Conservation (phyloP, 768 basidiomycete genomes). For the Leucosporidium creatinivorum region DNA sequence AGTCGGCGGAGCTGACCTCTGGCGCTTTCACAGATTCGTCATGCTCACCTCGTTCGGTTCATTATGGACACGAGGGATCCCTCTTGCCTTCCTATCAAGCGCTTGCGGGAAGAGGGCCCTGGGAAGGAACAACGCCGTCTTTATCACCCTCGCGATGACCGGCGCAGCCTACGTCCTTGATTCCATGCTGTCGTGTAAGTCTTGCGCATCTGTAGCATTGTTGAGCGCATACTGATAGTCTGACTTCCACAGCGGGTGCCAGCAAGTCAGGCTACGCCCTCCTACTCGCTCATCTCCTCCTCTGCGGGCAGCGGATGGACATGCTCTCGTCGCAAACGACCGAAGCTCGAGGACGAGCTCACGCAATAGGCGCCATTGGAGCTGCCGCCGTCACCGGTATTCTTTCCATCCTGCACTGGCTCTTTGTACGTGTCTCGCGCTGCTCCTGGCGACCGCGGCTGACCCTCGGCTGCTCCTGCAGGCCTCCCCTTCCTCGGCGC, state of each 20-base stretch:
- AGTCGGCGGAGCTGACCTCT: neutral
- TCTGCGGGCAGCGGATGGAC: constrained; percentile 20
- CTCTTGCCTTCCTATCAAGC: constrained; percentile 8
- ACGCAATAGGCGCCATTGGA: constrained; percentile 9
- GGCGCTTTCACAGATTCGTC: constrained; percentile 17
- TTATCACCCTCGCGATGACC: constrained; percentile 20
- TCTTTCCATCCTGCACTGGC: neutral
- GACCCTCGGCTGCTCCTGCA: neutral
- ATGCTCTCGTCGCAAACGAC: constrained; percentile 16
- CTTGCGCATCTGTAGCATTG: neutral
- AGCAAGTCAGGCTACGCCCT: constrained; percentile 3
- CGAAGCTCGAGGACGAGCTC: constrained; percentile 5
- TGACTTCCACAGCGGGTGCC: neutral
- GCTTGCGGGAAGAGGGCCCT: constrained; percentile 17
- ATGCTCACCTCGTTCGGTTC: constrained; percentile 31
- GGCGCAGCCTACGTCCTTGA: constrained; percentile 9
- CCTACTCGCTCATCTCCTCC: constrained; percentile 19
- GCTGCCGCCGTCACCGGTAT: neutral
- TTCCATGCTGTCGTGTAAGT: constrained; percentile 9
- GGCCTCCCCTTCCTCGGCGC: neutral
- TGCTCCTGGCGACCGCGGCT: neutral
- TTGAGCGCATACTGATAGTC: neutral
- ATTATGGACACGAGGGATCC: constrained; percentile 30
- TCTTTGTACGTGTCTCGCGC: constrained; percentile 11
- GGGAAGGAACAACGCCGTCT: constrained; percentile 24